Conservation (phyloP, 148 eudicot species). For the Cornus kousa region DNA sequence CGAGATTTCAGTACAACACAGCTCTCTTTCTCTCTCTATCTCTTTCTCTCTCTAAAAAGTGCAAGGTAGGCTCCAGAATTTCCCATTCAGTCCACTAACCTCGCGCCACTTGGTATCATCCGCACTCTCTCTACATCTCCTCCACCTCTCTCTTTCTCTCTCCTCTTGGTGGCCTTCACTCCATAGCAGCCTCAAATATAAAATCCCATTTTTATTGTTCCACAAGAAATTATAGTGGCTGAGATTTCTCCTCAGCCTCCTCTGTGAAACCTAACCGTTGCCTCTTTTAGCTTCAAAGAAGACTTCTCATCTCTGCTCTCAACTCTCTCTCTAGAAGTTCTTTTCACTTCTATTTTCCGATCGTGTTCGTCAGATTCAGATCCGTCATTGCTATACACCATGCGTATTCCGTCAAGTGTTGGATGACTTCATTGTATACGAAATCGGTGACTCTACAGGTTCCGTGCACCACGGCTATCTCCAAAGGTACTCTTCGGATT, state of each 20-base stretch:
- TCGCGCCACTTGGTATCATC: conserved; percentile 19
- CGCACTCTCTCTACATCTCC: background rate
- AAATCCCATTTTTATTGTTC: conserved; percentile 11
- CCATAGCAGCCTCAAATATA: conserved; percentile 31
- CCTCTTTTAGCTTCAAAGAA: background rate
- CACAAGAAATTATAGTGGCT: conserved; percentile 49
- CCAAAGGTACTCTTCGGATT: conserved; percentile 25
- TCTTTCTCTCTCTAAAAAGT: conserved; percentile 14
- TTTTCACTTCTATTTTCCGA: background rate
- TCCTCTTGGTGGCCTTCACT: background rate
- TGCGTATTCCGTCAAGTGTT: background rate
- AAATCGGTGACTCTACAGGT: conserved; percentile 3
- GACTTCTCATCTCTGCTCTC: background rate
- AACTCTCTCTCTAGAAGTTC: background rate
- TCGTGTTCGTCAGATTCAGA: conserved; percentile 13
- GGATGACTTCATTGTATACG: conserved; percentile 19
- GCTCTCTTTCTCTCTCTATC: background rate
- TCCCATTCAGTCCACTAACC: conserved; percentile 5
- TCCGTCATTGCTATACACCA: background rate
- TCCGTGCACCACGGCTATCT: conserved; percentile 21
- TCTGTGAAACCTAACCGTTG: conserved; percentile 1
- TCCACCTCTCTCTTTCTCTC: background rate
- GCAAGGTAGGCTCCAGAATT: conserved; percentile 18
- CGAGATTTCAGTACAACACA: background rate
- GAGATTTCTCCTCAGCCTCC: conserved; percentile 27